Evolutionary conservation across 2,329 filamentous ascomycete species (phyloP).

Genomic region (Didymella exigua): DNA sequence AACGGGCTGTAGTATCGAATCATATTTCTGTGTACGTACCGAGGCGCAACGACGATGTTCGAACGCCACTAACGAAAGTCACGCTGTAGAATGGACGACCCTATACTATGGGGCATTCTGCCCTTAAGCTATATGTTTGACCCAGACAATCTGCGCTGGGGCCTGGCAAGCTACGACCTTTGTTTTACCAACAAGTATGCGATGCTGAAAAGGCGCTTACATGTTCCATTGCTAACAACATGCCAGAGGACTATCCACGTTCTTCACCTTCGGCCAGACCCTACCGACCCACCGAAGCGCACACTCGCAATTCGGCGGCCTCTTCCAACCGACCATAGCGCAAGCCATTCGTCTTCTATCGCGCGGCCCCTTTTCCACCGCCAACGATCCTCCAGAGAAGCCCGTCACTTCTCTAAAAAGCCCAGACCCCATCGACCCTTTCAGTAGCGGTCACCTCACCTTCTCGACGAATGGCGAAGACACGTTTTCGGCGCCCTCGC

Average conservation of each 20-base stretch:
- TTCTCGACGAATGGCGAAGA: constrained; percentile 73
- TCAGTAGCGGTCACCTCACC: constrained; percentile 57
- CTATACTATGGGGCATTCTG: constrained; percentile 88
- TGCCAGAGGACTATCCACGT: constrained; percentile 68
- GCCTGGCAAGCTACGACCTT: constrained; percentile 90
- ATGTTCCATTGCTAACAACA: constrained; percentile 19
- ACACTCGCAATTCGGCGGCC: constrained; percentile 79
- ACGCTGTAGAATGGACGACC: constrained; percentile 79
- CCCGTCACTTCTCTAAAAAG: constrained; percentile 32
- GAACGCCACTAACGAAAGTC: constrained; percentile 22
- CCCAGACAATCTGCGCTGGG: constrained; percentile 81
- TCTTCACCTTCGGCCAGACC: constrained; percentile 89
- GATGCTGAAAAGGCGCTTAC: background rate
- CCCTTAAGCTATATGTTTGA: constrained; percentile 75
- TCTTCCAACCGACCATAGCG: constrained; percentile 87
- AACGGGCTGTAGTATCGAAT: constrained; percentile 70
- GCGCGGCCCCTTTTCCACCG: constrained; percentile 54
- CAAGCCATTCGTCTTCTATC: constrained; percentile 86
- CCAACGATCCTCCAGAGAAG: constrained; percentile 34
- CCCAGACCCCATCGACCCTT: constrained; percentile 58
- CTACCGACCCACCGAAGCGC: constrained; percentile 83
- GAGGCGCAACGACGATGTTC: background rate
- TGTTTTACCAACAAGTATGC: constrained; percentile 84
- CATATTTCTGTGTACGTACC: constrained; percentile 83
- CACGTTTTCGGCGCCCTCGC: constrained; percentile 71